Evolutionary conservation across 2,329 filamentous ascomycete species (phyloP).

Genomic region (Talaromyces pinophilus): DNA sequence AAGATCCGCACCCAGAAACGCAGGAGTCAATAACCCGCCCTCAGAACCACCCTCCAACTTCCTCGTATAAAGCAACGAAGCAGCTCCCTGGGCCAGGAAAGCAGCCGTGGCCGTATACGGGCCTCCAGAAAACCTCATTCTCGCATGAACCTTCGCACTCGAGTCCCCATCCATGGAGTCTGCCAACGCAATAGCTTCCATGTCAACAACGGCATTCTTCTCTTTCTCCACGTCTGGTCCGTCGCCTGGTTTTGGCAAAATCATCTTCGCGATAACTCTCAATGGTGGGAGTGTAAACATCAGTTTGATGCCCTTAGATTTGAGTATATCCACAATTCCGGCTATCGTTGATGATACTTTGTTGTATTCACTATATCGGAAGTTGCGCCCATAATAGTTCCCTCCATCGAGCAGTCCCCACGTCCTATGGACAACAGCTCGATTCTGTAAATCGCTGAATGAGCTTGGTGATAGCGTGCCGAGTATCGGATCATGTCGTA

Average conservation of each 20-base stretch:
- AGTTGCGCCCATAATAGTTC: neutral
- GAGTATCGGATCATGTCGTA: constrained; percentile 1
- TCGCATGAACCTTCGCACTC: neutral
- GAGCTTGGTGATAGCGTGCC: neutral
- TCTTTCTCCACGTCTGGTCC: constrained; percentile 8
- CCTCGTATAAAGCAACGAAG: neutral
- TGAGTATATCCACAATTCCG: neutral
- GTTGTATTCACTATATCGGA: constrained; percentile 5
- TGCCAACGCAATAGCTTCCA: neutral
- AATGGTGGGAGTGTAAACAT: neutral
- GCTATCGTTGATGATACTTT: neutral
- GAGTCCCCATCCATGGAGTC: neutral
- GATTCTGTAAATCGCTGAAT: neutral
- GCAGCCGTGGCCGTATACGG: constrained; percentile 7
- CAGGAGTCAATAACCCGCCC: constrained; percentile 4
- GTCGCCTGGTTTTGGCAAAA: constrained; percentile 2
- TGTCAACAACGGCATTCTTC: neutral
- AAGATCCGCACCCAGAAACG: neutral
- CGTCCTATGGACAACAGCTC: constrained; percentile 4
- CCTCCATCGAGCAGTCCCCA: neutral
- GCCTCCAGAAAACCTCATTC: neutral
- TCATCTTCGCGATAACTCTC: neutral
- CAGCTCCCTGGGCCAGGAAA: neutral
- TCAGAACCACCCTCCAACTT: neutral
- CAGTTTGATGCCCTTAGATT: neutral